Conservation (phyloP, 2,329 filamentous ascomycete species). For the Metarhizium robertsii region DNA sequence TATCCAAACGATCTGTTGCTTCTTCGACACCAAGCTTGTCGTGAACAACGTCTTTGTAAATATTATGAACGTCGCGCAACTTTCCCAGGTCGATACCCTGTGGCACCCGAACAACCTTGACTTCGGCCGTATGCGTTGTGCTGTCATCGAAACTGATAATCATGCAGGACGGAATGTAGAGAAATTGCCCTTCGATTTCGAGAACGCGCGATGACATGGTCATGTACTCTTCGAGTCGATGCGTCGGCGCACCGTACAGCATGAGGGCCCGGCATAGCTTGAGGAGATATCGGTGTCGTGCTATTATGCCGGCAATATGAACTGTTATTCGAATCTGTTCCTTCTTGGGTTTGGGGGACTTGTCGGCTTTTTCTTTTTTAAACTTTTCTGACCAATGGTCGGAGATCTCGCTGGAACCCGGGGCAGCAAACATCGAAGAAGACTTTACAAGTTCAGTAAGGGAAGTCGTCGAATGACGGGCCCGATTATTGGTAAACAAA, state of each 20-base stretch:
- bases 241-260: constrained; percentile 83
- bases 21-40: constrained; percentile 66
- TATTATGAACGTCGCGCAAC: constrained; percentile 62
- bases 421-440: constrained; percentile 41
- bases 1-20: constrained; percentile 52
- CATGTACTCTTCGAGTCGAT: constrained; percentile 87
- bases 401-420: constrained; percentile 34
- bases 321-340: constrained; percentile 38
- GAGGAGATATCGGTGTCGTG: constrained; percentile 72
- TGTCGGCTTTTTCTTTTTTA: constrained; percentile 28
- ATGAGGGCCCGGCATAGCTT: constrained; percentile 81
- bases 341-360: constrained; percentile 25
- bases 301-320: constrained; percentile 60
- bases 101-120: constrained; percentile 59
- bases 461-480: constrained; percentile 32
- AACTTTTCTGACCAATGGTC: constrained; percentile 35
- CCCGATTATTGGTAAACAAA: constrained; percentile 31
- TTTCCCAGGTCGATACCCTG: constrained; percentile 68
- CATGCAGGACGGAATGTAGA: constrained; percentile 90
- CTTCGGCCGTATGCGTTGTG: constrained; percentile 66
- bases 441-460: constrained; percentile 44
- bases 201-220: constrained; percentile 81
- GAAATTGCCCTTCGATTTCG: constrained; percentile 79
- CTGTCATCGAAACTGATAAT: constrained; percentile 81
- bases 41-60: constrained; percentile 77